Evolutionary conservation across 805 yeast species (phyloP).

Genomic region (Metschnikowia shivogae): DNA sequence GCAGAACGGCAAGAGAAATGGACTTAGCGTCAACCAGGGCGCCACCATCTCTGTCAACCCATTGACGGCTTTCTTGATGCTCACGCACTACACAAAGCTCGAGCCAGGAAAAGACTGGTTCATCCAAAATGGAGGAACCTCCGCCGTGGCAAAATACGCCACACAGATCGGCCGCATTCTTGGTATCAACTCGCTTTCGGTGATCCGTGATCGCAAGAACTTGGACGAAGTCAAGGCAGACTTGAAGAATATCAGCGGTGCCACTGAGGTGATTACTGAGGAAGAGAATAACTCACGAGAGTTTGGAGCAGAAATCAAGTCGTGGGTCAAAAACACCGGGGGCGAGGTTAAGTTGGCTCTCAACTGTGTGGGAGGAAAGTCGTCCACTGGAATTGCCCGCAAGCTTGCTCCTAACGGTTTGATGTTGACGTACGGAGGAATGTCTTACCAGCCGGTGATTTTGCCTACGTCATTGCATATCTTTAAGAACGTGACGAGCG

Average conservation of each 20-base stretch:
- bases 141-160: conserved; percentile 91
- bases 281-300: conserved; percentile 69
- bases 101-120: conserved; percentile 76
- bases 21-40: conserved; percentile 51
- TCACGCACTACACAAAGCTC: conserved; percentile 61
- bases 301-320: conserved; percentile 56
- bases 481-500: conserved; percentile 79
- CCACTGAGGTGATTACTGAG: conserved; percentile 87
- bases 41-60: conserved; percentile 94
- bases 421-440: conserved; percentile 92
- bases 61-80: conserved; percentile 85
- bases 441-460: conserved; percentile 94
- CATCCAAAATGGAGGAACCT: conserved; percentile 93
- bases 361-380: conserved; percentile 92
- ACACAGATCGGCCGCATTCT: conserved; percentile 76
- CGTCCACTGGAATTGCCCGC: conserved; percentile 76
- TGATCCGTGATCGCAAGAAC: conserved; percentile 81
- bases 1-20: conserved; percentile 27
- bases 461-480: conserved; percentile 86
- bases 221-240: conserved; percentile 55
- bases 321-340: conserved; percentile 45
- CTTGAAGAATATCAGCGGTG: conserved; percentile 61
- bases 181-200: conserved; percentile 80
- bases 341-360: conserved; percentile 70
- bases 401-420: conserved; percentile 72